Base-by-base conservation (phyloP, 495 filamentous ascomycete species). In the Penicillium turbatum region DNA sequence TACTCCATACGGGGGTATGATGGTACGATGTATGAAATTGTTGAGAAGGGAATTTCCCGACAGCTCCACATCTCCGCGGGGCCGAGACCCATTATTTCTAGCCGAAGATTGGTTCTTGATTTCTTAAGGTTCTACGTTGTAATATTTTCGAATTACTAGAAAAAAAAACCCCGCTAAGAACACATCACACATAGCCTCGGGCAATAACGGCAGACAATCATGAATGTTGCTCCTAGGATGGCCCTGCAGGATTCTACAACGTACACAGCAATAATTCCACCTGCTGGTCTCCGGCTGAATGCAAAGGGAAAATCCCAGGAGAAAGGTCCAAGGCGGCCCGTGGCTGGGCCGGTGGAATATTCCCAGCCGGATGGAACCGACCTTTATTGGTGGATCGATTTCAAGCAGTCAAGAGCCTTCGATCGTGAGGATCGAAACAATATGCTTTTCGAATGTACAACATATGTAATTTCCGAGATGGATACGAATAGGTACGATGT, bases 261-360 rank as follows among this genome's bases (percentile, higher is more conserved):
- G 41, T 24, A 24, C 21, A 24, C 21, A 24, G 41, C 7, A 30
- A 31, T 35, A 24, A 12, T 24, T n/a, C 16, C 15, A 16, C 30
- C 27, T 46, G 41, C 26, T 30, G 41, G 17, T 29, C 30, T 35
- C 34, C 50, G 37, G 13, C 35, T 30, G 12, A 29, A 37, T 31
- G 27, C 10, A 24, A 48, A 29, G 17, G 15, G 11, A 27, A 29
- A 41, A 44, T 54, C 47, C 59, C 56, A 61, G 54, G 34, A 48
- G 35, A 48, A 38, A 53, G 54, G 57, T 31, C 51, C 36, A 47
- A 55, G 37, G 37, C 41, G 61, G 47, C 42, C 59, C 53, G 53
- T 59, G 55, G 55, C 49, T 64, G 36, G 51, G 27, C 52, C 43
- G 54, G 60, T 57, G 58, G 51, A 43, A 31, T 57, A 60, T 65